A percentile compares a stretch with the other conserved stretches of the same genome.
Conservation (phyloP, 2,329 filamentous ascomycete species). For the Cytospora schulzeri region DNA sequence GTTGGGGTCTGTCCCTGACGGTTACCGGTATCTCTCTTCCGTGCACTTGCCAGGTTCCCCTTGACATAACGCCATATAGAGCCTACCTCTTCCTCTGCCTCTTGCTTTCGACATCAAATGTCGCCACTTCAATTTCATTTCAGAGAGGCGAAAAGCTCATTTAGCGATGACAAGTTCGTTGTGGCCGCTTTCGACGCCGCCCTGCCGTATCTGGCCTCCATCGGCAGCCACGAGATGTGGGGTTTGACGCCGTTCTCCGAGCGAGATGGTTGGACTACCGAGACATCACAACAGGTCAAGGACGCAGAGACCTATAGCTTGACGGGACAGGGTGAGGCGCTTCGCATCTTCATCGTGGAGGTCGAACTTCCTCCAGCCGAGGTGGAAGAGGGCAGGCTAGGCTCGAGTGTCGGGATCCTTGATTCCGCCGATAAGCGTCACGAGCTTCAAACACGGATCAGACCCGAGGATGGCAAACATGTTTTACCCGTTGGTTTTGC, state of each 20-base stretch:
- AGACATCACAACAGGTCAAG: slow-evolving; percentile 7
- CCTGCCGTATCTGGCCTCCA: slow-evolving; percentile 10
- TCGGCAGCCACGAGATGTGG: slow-evolving; percentile 15
- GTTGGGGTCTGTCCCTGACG: background rate
- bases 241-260: slow-evolving; percentile 3
- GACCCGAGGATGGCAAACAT: slow-evolving; percentile 4
- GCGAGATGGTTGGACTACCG: slow-evolving; percentile 5
- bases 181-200: background rate
- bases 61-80: background rate
- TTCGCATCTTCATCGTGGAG: slow-evolving; percentile 13
- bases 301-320: slow-evolving; percentile 6
- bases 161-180: background rate
- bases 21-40: background rate
- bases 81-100: background rate
- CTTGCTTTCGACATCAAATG: background rate
- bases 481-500: slow-evolving; percentile 6
- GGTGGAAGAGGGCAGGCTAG: background rate
- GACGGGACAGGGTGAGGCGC: slow-evolving; percentile 1
- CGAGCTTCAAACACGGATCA: slow-evolving; percentile 1
- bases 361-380: background rate
- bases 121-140: background rate
- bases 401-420: background rate
- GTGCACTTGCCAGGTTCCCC: background rate
- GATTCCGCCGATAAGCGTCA: background rate
- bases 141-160: background rate